phyloP scores from a whole-genome alignment of 2,329 filamentous ascomycete genomes.

The Venturia nashicola region DNA sequence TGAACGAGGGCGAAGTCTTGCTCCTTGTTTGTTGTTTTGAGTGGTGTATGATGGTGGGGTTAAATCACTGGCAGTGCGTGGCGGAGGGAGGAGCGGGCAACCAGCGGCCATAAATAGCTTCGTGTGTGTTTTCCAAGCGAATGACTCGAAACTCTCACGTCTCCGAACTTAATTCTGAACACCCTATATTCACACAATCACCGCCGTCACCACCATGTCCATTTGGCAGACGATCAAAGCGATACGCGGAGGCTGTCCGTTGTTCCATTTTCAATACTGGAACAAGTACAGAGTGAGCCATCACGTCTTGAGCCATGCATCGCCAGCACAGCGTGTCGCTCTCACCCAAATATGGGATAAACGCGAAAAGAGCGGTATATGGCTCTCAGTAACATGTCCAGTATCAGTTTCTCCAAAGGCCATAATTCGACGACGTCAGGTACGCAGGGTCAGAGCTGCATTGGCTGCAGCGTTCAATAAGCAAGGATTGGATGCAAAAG shows the following conservation, averaged over 20 bases:
- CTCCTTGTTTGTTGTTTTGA: neutral
- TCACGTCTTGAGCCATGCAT: neutral
- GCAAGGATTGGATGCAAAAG: neutral
- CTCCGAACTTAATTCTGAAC: neutral
- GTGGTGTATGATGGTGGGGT: neutral
- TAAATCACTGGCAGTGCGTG: neutral
- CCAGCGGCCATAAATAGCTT: neutral
- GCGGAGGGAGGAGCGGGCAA: neutral
- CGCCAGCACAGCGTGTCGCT: neutral
- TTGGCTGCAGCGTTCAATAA: neutral
- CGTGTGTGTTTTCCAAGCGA: neutral
- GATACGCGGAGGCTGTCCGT: neutral
- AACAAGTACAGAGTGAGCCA: neutral
- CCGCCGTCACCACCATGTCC: neutral
- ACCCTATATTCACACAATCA: neutral
- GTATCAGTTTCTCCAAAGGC: neutral
- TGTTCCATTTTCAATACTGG: neutral
- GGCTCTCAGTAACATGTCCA: neutral
- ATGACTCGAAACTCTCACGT: neutral
- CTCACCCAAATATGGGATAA: neutral
- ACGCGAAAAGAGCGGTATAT: neutral
- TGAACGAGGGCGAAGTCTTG: neutral
- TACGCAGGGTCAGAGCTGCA: conserved; percentile 2
- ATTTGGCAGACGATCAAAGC: neutral
- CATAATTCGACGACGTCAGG: neutral